Conservation (phyloP, 495 filamentous ascomycete genomes). For the Lindgomyces ingoldianus region DNA sequence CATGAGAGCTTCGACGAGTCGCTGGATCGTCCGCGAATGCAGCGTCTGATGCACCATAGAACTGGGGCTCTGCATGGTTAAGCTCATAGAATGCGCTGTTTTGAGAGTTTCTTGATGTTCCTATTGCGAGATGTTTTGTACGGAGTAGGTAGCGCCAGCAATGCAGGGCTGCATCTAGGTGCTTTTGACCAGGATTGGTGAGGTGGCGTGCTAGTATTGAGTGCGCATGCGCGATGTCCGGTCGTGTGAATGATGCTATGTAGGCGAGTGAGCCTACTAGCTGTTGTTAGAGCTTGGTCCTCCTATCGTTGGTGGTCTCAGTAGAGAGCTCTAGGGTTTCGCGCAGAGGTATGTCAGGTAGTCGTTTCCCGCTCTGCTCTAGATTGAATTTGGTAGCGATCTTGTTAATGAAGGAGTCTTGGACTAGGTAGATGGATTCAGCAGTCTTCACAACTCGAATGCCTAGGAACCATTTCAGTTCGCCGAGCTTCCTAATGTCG, state of each 20-base stretch:
- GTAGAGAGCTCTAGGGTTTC: neutral
- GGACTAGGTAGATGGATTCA: neutral
- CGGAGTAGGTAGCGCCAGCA: too few species aligned
- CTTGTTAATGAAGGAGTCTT: neutral
- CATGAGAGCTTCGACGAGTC: constrained; percentile 30
- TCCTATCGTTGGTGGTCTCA: too few species aligned
- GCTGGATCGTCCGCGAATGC: constrained; percentile 15
- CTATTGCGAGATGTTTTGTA: too few species aligned
- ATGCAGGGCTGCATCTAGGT: too few species aligned
- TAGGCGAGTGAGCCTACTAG: neutral
- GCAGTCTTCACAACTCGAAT: neutral
- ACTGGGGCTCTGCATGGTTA: too few species aligned
- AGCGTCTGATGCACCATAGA: constrained; percentile 21
- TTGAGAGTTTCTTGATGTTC: too few species aligned
- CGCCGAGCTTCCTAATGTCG: neutral
- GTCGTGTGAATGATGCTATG: neutral
- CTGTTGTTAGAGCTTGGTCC: too few species aligned
- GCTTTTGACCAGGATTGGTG: too few species aligned
- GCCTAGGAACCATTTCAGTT: constrained; percentile 2
- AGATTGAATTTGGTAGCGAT: neutral
- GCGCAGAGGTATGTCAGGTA: neutral
- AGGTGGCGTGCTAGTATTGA: too few species aligned
- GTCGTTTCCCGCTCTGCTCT: neutral
- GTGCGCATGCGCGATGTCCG: too few species aligned
- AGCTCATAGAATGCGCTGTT: too few species aligned